Evolutionary conservation across 2,329 filamentous ascomycete genomes (phyloP).

Genomic region (Ceratocystiopsis minuta): DNA sequence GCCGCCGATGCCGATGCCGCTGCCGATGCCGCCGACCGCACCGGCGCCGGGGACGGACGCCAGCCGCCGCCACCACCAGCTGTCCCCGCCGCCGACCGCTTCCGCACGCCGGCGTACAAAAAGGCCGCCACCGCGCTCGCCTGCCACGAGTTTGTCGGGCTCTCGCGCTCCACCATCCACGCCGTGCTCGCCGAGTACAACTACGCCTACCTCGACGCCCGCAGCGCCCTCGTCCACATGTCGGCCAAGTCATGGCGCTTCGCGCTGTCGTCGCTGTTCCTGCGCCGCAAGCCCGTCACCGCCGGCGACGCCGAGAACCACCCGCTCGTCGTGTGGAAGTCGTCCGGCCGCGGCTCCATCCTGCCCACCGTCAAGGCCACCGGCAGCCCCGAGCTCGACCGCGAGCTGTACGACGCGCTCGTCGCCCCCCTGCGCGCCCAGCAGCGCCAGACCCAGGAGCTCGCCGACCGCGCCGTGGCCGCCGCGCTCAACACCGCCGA

Average conservation of each 20-base stretch:
- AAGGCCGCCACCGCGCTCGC: constrained; percentile 49
- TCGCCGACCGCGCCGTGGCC: constrained; percentile 34
- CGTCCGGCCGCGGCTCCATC: constrained; percentile 34
- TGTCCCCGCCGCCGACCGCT: constrained; percentile 45
- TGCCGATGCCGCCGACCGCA: neutral
- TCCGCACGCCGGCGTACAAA: constrained; percentile 49
- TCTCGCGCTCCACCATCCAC: constrained; percentile 56
- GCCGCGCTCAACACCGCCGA: constrained; percentile 36
- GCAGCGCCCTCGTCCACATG: constrained; percentile 49
- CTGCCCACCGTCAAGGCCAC: constrained; percentile 47
- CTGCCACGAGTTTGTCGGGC: constrained; percentile 57
- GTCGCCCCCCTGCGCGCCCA: constrained; percentile 33
- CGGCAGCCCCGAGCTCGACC: constrained; percentile 44
- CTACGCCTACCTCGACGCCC: constrained; percentile 56
- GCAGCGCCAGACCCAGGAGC: constrained; percentile 25
- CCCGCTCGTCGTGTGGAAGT: constrained; percentile 44
- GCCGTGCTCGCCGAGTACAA: constrained; percentile 69
- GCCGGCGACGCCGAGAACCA: constrained; percentile 33
- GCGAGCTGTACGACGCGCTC: constrained; percentile 40
- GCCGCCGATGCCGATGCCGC: neutral
- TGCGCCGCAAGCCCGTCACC: constrained; percentile 31
- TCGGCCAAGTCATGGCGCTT: constrained; percentile 63
- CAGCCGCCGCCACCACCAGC: no score
- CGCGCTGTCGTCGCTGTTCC: constrained; percentile 52
- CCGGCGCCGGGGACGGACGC: neutral